These are phyloP conservation scores for Edaphochlamys debaryana DNA, from an alignment of 139 green algal species.

Conservation along the genomic window DNA sequence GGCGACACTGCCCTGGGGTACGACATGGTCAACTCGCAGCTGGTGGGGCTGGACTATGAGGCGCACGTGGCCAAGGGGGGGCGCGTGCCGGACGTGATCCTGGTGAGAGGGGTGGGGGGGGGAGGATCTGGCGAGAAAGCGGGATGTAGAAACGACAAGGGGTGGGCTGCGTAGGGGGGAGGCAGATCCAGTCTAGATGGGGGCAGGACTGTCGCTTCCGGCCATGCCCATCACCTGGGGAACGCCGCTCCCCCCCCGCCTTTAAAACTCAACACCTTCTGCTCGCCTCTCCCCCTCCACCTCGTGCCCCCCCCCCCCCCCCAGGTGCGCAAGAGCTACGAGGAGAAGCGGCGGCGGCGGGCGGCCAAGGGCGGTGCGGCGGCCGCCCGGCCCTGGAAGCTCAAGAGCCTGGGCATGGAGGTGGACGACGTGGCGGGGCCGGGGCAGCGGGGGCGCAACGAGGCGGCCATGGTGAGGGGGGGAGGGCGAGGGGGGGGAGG, in stretches of 20 bases:
- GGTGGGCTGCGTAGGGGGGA: background rate
- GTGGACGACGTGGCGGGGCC: slow-evolving; percentile 56
- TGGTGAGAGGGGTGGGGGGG: slow-evolving; percentile 60
- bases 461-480: slow-evolving; percentile 15
- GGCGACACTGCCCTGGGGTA: slow-evolving; percentile 92
- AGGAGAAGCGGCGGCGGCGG: slow-evolving; percentile 80
- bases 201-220: no score
- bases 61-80: slow-evolving; percentile 68
- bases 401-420: slow-evolving; percentile 85
- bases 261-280: no score
- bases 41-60: slow-evolving; percentile 84
- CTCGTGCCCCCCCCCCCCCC: background rate
- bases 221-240: no score
- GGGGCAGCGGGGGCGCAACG: slow-evolving; percentile 7
- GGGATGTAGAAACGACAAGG: background rate
- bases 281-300: background rate
- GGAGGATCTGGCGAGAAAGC: no score
- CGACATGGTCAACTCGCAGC: slow-evolving; percentile 84
- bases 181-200: background rate
- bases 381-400: slow-evolving; percentile 74
- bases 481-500: no score
- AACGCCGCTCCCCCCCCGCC: no score
- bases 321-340: slow-evolving; percentile 88
- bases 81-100: slow-evolving; percentile 88
- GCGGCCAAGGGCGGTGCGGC: slow-evolving; percentile 53